Evolutionary conservation across 768 basidiomycete genomes (phyloP).

Genomic region (Pholiota conissans): DNA sequence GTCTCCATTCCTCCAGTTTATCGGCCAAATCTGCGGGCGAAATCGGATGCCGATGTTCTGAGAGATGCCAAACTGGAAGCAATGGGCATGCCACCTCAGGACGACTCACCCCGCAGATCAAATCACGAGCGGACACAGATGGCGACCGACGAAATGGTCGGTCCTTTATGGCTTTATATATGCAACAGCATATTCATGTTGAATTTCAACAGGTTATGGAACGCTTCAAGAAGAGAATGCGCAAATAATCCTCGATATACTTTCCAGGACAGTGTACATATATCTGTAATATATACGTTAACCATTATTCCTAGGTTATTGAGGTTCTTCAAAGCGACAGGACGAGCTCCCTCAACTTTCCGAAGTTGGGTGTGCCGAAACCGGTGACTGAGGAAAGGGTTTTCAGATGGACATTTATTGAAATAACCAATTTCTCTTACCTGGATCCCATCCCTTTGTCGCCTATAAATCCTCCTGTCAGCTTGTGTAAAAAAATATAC

Average conservation of each 20-base stretch:
- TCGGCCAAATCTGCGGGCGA: constrained; percentile 77
- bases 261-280: constrained; percentile 16
- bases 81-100: constrained; percentile 68
- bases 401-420: constrained; percentile 1
- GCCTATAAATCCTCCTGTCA: constrained; percentile 27
- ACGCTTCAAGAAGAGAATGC: constrained; percentile 96
- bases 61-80: constrained; percentile 88
- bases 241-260: constrained; percentile 45
- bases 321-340: constrained; percentile 1
- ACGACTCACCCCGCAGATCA: constrained; percentile 45
- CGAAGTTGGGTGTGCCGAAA: constrained; percentile 55
- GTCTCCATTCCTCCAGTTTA: constrained; percentile 58
- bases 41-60: constrained; percentile 86
- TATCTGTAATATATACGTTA: constrained; percentile 17
- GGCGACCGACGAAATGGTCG: constrained; percentile 89
- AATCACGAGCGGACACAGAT: constrained; percentile 66
- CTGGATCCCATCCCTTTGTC: constrained; percentile 57
- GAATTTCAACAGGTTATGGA: constrained; percentile 75
- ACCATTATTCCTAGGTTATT: constrained; percentile 9
- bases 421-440: constrained; percentile 30
- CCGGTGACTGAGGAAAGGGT: constrained; percentile 43
- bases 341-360: constrained; percentile 37
- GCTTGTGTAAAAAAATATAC: no score
- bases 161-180: no score
- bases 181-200: no score